Base-by-base conservation (phyloP, 495 filamentous ascomycete species). In the Corynascus novoguineensis region DNA sequence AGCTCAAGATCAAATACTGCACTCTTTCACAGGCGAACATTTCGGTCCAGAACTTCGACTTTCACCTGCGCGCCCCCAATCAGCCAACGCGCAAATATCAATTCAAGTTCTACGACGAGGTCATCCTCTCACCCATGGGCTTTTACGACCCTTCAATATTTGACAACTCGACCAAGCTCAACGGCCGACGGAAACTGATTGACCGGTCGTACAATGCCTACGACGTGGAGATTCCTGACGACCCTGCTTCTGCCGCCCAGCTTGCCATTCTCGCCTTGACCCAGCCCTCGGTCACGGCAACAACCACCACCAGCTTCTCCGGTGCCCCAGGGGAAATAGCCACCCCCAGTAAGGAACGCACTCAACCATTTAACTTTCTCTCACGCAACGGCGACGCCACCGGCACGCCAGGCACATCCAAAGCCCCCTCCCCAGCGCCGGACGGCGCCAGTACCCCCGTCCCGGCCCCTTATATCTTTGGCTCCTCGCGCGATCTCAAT, bases 101-200 rank as follows among this genome's bases (percentile, higher is more conserved):
- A 17, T 97, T 96, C 76, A 97, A 96, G 76, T 88, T 85, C 7
- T 97, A 97, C 67, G 93, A 98, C 61, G 92, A 97, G 64, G 83
- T 91, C 2, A 86, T 92, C 60, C 78, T 98, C 17, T 89, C 95
- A 1, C 88, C 92, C 10, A 88, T 95, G 84, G 92, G 86, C 19
- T 86, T 86, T 70, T 97, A 92, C 67, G 86, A 92, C 45, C 93
- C 93, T 3, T 75, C 78, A 5, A 86, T 97, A 38, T 95, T 97
- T 60, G 87, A 92, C 64, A 84, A 92, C 64, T 78, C 77, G 5
- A 65, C 78, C 21, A 97, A 97, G 71, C 83, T 97, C 44, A 71
- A 75, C 4, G 85, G 89, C 14, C 83, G 92, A 40, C 81, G 89
- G 52, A 87, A 82, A 50, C 75, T 97, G 37, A 83, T 97, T 21